Base-by-base conservation (phyloP, 345 rosid species). In the Arabidopsis suecica region DNA sequence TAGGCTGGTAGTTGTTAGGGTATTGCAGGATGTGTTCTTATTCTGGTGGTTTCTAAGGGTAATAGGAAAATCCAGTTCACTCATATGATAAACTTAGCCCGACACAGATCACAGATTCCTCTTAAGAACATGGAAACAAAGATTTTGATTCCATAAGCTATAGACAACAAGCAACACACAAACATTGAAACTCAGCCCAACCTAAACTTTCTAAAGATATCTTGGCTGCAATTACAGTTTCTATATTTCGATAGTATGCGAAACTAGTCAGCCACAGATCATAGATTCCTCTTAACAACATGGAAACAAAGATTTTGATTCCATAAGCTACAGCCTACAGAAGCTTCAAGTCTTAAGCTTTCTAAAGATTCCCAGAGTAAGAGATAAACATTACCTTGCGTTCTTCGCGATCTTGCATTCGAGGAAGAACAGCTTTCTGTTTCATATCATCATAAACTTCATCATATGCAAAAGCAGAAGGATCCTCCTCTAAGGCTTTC, bases 371-470 rank as follows among this genome's bases (percentile, higher is more conserved):
- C 5, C 8, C 0, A 42, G 5, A 14, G 14, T 1, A 45, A 62
- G 60, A n/a, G 22, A 47, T 65, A 5, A 11, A 8, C 5, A 38
- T 3, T 78, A 94, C 99, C 98, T 86, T 84, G 60, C 86, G 86
- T 45, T 90, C 93, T 73, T 80, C 79, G 8, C 88, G 93, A 78
- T 89, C 92, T 61, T 79, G 83, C 14, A 73, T 66, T 5, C 79
- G 83, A 6, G 92, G 93, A 42, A 61, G 88, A 67, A 81, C 83
- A 38, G 61, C 75, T 63, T 86, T 80, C 63, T 83, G 83, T 80
- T 92, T 95, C 90, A 90, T 89, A 64, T 90, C 86, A 62, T 89
- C 94, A 59, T 87, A 90, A 68, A 90, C 93, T 40, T 91, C 97
- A 73, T 92, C 97, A 5, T 92, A 92, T 32, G 91, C 86, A 66